Base-by-base conservation (phyloP, 441 rosid species). In the Metrosideros polymorpha region DNA sequence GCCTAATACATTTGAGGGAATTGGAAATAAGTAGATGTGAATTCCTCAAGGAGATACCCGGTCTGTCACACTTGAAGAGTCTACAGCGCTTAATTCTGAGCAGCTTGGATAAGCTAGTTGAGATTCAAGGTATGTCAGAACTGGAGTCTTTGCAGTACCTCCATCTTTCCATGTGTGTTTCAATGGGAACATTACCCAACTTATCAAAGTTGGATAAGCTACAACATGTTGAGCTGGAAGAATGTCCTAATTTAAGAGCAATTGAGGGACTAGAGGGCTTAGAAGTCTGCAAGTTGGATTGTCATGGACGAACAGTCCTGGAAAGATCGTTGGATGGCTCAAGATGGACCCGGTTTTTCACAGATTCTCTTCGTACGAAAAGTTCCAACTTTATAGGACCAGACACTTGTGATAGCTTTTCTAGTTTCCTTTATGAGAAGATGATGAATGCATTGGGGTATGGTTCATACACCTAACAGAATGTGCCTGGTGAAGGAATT, bases 341-440 rank as follows among this genome's bases (percentile, higher is more conserved):
- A 2, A 12, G 30, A 27, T 2, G 7, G 6, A 27, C 61, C 2
- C 27, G 61, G 61, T 30, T 56, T 27, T 27, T 15, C 30, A 1
- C 61, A 56, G 0, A 56, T 1, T 27, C 27, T 15, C 61, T 56
- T 9, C 3, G 30, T 56, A 12, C 6, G 30, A 56, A 0, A 17
- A 12, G 61, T 27, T 27, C 61, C 7, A 56, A 30, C 27, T 56
- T 1, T 56, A 27, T 1, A 15, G 61, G 15, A 27, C 15, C 0
- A 25, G 61, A 27, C 15, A 56, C 30, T 56, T 1, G 5, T 56
- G 3, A 10, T 12, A 0, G 15, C 61, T 5, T 51, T 51, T 19
- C 7, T 0, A 7, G 6, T 51, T 4, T 1, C 8, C 7, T 57
- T 57, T 13, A n/a, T 32, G 63, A 0, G 32, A 27, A 1, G 3